Evolutionary conservation across 73 alveolate genomes (phyloP), one percentile per base, ranked within the genome.

Genomic region (Urostyla sp.): DNA sequence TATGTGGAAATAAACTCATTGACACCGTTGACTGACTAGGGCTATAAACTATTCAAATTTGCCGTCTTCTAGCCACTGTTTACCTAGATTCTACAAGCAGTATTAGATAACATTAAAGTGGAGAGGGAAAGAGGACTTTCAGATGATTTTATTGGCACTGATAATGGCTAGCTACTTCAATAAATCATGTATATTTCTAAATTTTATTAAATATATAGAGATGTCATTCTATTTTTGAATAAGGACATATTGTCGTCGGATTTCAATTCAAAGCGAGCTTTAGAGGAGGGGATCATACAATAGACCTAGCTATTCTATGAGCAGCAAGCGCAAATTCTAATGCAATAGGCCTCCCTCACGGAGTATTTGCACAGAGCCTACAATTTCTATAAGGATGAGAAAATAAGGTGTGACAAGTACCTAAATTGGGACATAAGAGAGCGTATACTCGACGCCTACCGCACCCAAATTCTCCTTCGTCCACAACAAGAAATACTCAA

Each of bases 1-100:
- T 91, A 91, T 51, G 97, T 91, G 23, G 77, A 91, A 82, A 72
- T 86, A 54, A 75, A 80, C 73, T 87, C 95, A 8, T 87, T 91
- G 6, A 88, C 83, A 37, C 82, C 94, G 0, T 67, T 91, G 59
- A 56, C 75, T 27, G 84, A 72, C 67, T 32, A 88, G 74, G 97
- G 97, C 8, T 76, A 34, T 52, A 40, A 79, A 49, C 61, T 91
- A 50, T 91, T 91, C 91, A 75, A 86, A 44, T 80, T 56, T 6
- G 55, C 80, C 67, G 81, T 90, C 10, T 90, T 90, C 88, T 35
- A 43, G 44, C 79, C 74, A 13, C 82, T 75, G 20, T 87, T 69
- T 44, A 38, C 38, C 15, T 67, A 69, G 32, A 72, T 88, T n/a
- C 52, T 75, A 26, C 32, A 87, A 0, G 94, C 94, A n/a, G 40